These are phyloP conservation scores for Colletotrichum tabaci DNA, from an alignment of 2,329 filamentous ascomycete genomes.

Conservation along the genomic window DNA sequence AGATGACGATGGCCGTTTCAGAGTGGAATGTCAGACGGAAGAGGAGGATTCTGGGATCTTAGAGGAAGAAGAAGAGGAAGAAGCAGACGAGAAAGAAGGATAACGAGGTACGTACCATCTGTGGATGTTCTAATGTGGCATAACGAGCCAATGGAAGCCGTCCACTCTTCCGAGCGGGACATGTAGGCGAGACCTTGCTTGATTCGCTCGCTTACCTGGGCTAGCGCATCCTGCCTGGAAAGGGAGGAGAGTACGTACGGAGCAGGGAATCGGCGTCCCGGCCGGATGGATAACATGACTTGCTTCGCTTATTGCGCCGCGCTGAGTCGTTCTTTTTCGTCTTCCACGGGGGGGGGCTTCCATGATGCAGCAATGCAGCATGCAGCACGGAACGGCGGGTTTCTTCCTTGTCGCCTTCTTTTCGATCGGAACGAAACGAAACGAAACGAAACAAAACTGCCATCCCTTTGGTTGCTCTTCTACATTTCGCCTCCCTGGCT, in stretches of 20 bases:
- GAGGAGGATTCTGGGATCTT: neutral
- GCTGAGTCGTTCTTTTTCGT: slow-evolving; percentile 3
- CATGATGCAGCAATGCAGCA: neutral
- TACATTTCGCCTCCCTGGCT: neutral
- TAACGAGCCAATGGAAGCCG: too few species aligned
- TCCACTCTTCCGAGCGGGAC: too few species aligned
- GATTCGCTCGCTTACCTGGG: neutral
- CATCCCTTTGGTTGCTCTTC: neutral
- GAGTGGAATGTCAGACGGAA: neutral
- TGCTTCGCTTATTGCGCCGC: slow-evolving; percentile 15
- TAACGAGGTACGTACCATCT: neutral
- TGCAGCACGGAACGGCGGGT: too few species aligned
- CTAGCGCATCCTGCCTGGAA: neutral
- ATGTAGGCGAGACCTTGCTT: neutral
- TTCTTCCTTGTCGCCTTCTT: too few species aligned
- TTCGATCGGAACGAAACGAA: neutral
- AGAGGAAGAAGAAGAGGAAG: too few species aligned
- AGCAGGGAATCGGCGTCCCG: neutral
- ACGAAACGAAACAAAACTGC: neutral
- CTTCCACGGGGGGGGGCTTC: neutral
- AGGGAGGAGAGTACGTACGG: neutral
- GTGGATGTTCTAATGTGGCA: neutral
- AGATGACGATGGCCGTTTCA: neutral
- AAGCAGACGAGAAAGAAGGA: neutral
- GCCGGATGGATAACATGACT: slow-evolving; percentile 6